phyloP scores from a whole-genome alignment of 2,329 filamentous ascomycete genomes.

The Cladosporium sp. region DNA sequence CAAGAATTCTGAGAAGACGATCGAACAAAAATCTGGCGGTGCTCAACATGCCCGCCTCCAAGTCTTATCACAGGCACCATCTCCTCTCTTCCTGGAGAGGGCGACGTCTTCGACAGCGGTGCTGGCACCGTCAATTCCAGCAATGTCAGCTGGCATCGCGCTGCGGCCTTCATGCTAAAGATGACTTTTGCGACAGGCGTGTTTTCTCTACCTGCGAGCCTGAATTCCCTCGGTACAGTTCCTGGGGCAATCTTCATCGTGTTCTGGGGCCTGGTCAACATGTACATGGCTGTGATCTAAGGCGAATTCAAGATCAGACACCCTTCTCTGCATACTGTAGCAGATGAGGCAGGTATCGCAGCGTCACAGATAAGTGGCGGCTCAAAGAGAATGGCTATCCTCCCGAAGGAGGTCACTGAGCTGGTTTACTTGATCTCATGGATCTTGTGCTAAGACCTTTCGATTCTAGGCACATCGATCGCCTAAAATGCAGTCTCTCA shows the following conservation, averaged over 20 bases:
- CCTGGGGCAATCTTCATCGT: constrained; percentile 17
- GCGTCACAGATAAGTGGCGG: constrained; percentile 4
- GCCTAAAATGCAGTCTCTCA: no score
- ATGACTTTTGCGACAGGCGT: constrained; percentile 20
- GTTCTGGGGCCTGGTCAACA: constrained; percentile 18
- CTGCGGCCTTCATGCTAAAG: constrained; percentile 18
- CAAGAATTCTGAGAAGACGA: no score
- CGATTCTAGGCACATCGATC: no score
- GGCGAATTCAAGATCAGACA: constrained; percentile 19
- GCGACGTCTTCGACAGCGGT: constrained; percentile 15
- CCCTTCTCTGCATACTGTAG: constrained; percentile 19
- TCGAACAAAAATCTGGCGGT: no score
- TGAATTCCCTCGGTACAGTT: constrained; percentile 19
- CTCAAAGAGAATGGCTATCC: not conserved
- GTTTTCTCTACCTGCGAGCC: constrained; percentile 17
- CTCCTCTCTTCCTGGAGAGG: not conserved
- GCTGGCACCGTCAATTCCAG: constrained; percentile 15
- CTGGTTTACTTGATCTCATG: no score
- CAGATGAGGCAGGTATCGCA: constrained; percentile 17
- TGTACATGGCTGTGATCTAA: constrained; percentile 17
- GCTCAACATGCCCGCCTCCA: no score
- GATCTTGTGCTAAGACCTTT: no score
- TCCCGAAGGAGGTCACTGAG: not conserved
- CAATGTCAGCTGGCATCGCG: constrained; percentile 17
- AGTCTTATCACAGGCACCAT: no score